Base-by-base conservation (phyloP, 192 early-diverging fungal species). In the Spizellomyces punctatus region DNA sequence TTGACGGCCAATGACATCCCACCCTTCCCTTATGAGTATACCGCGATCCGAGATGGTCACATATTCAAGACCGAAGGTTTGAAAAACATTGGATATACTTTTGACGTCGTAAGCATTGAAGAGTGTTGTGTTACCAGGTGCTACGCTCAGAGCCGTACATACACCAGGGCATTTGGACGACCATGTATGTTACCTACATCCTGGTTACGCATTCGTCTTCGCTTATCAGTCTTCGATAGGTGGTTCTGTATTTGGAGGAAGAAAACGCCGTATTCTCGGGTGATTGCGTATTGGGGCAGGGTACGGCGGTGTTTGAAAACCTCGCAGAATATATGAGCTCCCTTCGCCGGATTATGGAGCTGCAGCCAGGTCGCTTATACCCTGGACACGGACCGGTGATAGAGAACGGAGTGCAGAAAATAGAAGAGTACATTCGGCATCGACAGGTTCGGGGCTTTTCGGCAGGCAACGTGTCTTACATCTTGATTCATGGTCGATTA, bases 151-250 rank as follows among this genome's bases (percentile, higher is more conserved):
- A 19, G 55, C 68, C 19, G 64, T 93, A 6, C 81, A 88, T 70
- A 94, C 95, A 0, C 94, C 93, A 0, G 95, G 95, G 1, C 95
- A 96, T 66, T 86, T 86, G 0, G 70, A 84, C 21, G 94, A 96
- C 64, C 95, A 96, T 69, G 59, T 61, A 61, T 16, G 17, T 36
- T 36, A 36, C 3, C 27, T 36, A 3, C 27, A 36, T 36, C 27
- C 27, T 36, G 27, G 27, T 3, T 36, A 36, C 0, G 3, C 27
- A 3, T 36, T 36, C 27, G 27, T 36, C 27, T 36, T 36, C 17
- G 14, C 50, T 54, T 54, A 54, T 54, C 14, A 2, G 12, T 54
- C 12, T 54, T 19, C 14, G 17, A 54, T 54, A 54, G 50, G 82
- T 89, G 55, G 82, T 86, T 10, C 89, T 95, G 68, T 84, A 77